Conservation (phyloP, 306 rosid species). For the Dryas alaskensis region DNA sequence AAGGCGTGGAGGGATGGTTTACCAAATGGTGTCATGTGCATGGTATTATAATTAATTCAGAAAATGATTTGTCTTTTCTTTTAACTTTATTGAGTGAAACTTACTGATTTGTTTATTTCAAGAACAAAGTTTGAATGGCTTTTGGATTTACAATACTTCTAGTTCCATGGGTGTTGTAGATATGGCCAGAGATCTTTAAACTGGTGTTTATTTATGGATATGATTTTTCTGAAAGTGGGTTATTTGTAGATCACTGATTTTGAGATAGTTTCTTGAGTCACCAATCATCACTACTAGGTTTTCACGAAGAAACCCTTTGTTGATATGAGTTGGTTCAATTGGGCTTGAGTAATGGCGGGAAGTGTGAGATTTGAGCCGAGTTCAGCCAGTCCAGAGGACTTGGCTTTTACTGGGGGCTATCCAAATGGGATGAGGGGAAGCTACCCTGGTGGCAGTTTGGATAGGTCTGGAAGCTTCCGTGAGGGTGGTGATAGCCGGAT, state of each 20-base stretch:
- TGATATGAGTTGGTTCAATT: slow-evolving; percentile 32
- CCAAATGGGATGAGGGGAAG: slow-evolving; percentile 51
- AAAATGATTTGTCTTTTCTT: not conserved
- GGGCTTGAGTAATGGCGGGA: slow-evolving; percentile 59
- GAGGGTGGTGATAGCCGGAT: slow-evolving; percentile 53
- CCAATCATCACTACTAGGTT: slow-evolving; percentile 23
- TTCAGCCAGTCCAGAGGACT: slow-evolving; percentile 53
- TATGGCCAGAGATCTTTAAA: slow-evolving; percentile 21
- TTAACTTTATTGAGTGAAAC: not conserved
- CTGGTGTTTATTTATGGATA: slow-evolving; percentile 34
- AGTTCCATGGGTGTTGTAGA: slow-evolving; percentile 33
- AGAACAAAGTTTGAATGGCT: not conserved
- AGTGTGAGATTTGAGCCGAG: slow-evolving; percentile 56
- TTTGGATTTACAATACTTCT: slow-evolving; percentile 20
- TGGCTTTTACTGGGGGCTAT: slow-evolving; percentile 44
- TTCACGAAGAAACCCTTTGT: slow-evolving; percentile 21
- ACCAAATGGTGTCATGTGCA: not conserved
- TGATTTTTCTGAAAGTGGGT: slow-evolving; percentile 24
- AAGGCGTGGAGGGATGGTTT: not conserved
- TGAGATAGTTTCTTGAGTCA: slow-evolving; percentile 12
- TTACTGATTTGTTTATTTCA: not conserved
- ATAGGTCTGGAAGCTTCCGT: slow-evolving; percentile 58
- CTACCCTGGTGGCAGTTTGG: slow-evolving; percentile 45
- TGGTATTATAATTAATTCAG: not conserved
- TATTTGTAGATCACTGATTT: slow-evolving; percentile 13